Base-by-base conservation (phyloP, 768 basidiomycete genomes). In the Cystobasidium ongulense region DNA sequence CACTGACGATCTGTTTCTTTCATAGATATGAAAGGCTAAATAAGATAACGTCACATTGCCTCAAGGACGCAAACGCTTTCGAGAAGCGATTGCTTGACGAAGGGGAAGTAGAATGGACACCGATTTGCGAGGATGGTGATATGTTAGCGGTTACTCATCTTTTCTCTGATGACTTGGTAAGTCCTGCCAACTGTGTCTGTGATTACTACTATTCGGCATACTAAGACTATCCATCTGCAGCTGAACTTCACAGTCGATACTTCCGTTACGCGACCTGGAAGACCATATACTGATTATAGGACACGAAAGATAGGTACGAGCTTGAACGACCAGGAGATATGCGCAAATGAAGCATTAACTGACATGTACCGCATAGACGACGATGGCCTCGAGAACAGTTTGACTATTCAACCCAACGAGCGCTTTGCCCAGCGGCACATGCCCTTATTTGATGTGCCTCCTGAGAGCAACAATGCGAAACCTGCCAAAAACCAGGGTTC, bases 121-220 rank as follows among this genome's bases (percentile, higher is more conserved):
- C 52, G 21, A 17, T 50, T 43, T 38, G 39, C 43, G 62, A 73
- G 27, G 72, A 73, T 23, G 72, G 72, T 10, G 72, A 73, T 31
- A 63, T 73, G 72, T 11, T 73, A 38, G 72, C 72, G 31, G 15
- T 73, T 1, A 15, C 43, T 13, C 38, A 53, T 35, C 41, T 73
- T 1, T 52, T 73, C 43, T 73, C 72, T 7, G 62, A 73, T 15
- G 54, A 73, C 36, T 25, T 64, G 21, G 72, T 73, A 36, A 31
- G 68, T 41, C 33, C 21, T 13, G 10, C 33, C 43, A 15, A 31
- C 17, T 41, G 21, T 59, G 43, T 41, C 21, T 64, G 17, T 33
- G 25, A 64, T 64, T 35, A 31, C 8, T 21, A 21, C 8, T 29
- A 15, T n/a, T n/a, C n/a, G n/a, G n/a, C n/a, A 7, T 67, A 53